A percentile compares a stretch with the other conserved stretches of the same genome.
Conservation (phyloP, 805 yeast genomes). For the Metschnikowia drakensbergensis region DNA sequence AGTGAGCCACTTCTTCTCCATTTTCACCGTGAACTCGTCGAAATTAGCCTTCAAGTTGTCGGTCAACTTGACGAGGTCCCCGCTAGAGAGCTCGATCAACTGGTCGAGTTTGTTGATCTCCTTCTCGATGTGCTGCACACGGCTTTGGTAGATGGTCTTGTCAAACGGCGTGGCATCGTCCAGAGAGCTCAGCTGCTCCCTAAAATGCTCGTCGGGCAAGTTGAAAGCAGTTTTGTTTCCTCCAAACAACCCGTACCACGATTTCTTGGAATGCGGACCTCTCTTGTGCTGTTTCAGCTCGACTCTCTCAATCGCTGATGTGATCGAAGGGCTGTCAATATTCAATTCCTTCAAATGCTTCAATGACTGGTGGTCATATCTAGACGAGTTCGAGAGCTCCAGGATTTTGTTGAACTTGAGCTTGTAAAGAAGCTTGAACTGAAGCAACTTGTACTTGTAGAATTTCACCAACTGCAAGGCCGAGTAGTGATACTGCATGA, state of each 20-base stretch:
- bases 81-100: conserved; percentile 40
- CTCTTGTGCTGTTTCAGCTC: conserved; percentile 24
- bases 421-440: conserved; percentile 39
- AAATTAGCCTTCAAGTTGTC: conserved; percentile 40
- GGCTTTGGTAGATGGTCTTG: conserved; percentile 23
- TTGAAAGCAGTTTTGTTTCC: conserved; percentile 26
- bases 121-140: conserved; percentile 34
- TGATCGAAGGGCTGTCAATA: conserved; percentile 37
- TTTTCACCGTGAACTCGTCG: conserved; percentile 30
- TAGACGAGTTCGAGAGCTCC: conserved; percentile 30
- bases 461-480: conserved; percentile 45
- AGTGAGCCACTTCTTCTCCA: conserved; percentile 41
- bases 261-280: conserved; percentile 24
- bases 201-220: conserved; percentile 9
- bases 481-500: conserved; percentile 42
- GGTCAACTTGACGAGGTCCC: conserved; percentile 44
- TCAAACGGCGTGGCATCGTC: conserved; percentile 2
- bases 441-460: conserved; percentile 50
- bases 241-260: conserved; percentile 45
- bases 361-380: conserved; percentile 14
- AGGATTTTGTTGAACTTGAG: conserved; percentile 37
- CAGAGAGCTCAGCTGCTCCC: not conserved
- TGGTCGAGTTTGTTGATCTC: conserved; percentile 46
- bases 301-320: conserved; percentile 31
- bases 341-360: conserved; percentile 32